A percentile compares a stretch with the other conserved stretches of the same genome.
phyloP scores from a whole-genome alignment of 345 rosid species.

The Citrus medica region DNA sequence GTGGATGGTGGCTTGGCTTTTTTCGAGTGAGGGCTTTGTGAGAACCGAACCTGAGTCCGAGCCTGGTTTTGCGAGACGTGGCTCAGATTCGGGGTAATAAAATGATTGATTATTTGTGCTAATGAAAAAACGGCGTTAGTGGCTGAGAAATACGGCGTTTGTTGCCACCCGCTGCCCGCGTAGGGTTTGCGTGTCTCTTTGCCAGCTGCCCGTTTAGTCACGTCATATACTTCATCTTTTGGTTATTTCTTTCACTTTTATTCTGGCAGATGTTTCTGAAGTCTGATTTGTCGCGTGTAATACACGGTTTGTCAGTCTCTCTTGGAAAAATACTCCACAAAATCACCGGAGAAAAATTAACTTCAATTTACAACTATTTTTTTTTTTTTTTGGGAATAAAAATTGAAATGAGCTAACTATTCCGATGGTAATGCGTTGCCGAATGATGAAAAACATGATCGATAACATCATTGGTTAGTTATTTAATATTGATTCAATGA shows the following conservation, averaged over 20 bases:
- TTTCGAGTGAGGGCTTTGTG: slow-evolving; percentile 20
- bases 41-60: slow-evolving; percentile 43
- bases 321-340: background rate
- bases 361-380: too few relatives aligned
- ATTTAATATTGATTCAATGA: too few relatives aligned
- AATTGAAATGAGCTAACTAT: too few relatives aligned
- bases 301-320: background rate
- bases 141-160: slow-evolving; percentile 36
- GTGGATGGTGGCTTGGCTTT: slow-evolving; percentile 25
- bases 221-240: slow-evolving; percentile 32
- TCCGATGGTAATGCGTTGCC: too few relatives aligned
- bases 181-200: slow-evolving; percentile 15
- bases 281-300: background rate
- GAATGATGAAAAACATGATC: background rate
- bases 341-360: too few relatives aligned
- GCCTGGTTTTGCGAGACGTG: slow-evolving; percentile 8
- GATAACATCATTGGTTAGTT: background rate
- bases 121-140: slow-evolving; percentile 25
- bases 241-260: background rate
- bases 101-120: slow-evolving; percentile 33
- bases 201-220: slow-evolving; percentile 14
- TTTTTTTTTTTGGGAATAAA: too few relatives aligned
- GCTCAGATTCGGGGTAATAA: slow-evolving; percentile 31
- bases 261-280: background rate
- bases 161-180: slow-evolving; percentile 52